A percentile compares a stretch with the other conserved stretches of the same genome.
phyloP scores from a whole-genome alignment of 1,284 basidiomycete species.

The Singerocomus inundabilis region DNA sequence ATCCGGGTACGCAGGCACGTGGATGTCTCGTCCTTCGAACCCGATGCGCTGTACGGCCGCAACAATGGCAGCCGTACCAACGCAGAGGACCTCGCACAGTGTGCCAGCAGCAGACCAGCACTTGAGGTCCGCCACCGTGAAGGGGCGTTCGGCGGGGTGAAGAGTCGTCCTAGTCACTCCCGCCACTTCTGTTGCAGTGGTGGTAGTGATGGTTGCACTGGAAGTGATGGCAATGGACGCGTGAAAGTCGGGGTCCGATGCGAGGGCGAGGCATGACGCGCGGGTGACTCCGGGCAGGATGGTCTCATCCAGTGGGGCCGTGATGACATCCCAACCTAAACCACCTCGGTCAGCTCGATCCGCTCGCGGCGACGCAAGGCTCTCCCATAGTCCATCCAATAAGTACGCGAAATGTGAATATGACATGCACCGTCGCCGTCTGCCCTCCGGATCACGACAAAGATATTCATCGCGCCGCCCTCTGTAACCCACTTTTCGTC shows the following conservation, averaged over 20 bases:
- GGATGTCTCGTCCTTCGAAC: slow-evolving; percentile 38
- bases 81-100: slow-evolving; percentile 69
- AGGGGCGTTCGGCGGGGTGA: slow-evolving; percentile 53
- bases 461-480: slow-evolving; percentile 65
- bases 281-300: slow-evolving; percentile 78
- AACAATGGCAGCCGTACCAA: slow-evolving; percentile 56
- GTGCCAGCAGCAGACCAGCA: slow-evolving; percentile 46
- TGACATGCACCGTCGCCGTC: slow-evolving; percentile 43
- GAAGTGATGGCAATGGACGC: slow-evolving; percentile 13
- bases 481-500: slow-evolving; percentile 39
- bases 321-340: slow-evolving; percentile 59
- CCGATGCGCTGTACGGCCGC: slow-evolving; percentile 39
- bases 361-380: too few species aligned
- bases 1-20: slow-evolving; percentile 43
- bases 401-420: too few species aligned
- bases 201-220: too few species aligned
- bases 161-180: slow-evolving; percentile 44
- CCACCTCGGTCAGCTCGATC: too few species aligned
- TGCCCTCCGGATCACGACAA: slow-evolving; percentile 48
- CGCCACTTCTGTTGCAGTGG: too few species aligned
- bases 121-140: slow-evolving; percentile 64
- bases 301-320: slow-evolving; percentile 74
- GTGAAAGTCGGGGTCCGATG: slow-evolving; percentile 34
- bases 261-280: slow-evolving; percentile 64
- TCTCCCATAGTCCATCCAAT: too few species aligned